Evolutionary conservation across 2,329 filamentous ascomycete species (phyloP).

Genomic region (Cordyceps militaris): DNA sequence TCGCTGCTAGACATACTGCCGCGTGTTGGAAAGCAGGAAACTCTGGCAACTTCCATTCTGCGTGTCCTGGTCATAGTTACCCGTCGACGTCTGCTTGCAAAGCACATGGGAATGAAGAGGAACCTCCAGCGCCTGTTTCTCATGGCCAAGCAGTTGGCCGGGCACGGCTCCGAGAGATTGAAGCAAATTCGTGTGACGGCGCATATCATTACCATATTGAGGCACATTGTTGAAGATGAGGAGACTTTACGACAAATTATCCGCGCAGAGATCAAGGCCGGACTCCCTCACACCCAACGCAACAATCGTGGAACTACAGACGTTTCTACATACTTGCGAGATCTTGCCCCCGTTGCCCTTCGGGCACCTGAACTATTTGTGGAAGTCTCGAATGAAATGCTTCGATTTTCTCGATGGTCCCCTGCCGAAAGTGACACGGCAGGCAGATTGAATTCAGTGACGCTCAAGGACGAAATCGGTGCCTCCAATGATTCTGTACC

Average conservation of each 20-base stretch:
- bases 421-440: slow-evolving; percentile 27
- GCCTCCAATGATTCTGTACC: slow-evolving; percentile 13
- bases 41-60: slow-evolving; percentile 73
- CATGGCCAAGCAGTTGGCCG: slow-evolving; percentile 88
- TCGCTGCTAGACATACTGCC: slow-evolving; percentile 78
- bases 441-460: slow-evolving; percentile 29
- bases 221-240: slow-evolving; percentile 92
- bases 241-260: slow-evolving; percentile 87
- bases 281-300: slow-evolving; percentile 54
- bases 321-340: slow-evolving; percentile 64
- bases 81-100: slow-evolving; percentile 66
- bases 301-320: slow-evolving; percentile 53
- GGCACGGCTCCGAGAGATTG: slow-evolving; percentile 68
- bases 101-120: slow-evolving; percentile 73
- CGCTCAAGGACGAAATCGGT: slow-evolving; percentile 33
- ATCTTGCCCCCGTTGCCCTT: slow-evolving; percentile 71
- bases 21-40: slow-evolving; percentile 78
- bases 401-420: slow-evolving; percentile 62
- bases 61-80: slow-evolving; percentile 85
- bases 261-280: slow-evolving; percentile 76
- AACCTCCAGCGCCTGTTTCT: slow-evolving; percentile 87
- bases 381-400: slow-evolving; percentile 75
- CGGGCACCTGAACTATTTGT: slow-evolving; percentile 82
- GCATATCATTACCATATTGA: slow-evolving; percentile 76
- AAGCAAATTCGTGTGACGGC: slow-evolving; percentile 44